Conservation (phyloP, 1,284 basidiomycete species). For the Sanghuangporus weigelae region DNA sequence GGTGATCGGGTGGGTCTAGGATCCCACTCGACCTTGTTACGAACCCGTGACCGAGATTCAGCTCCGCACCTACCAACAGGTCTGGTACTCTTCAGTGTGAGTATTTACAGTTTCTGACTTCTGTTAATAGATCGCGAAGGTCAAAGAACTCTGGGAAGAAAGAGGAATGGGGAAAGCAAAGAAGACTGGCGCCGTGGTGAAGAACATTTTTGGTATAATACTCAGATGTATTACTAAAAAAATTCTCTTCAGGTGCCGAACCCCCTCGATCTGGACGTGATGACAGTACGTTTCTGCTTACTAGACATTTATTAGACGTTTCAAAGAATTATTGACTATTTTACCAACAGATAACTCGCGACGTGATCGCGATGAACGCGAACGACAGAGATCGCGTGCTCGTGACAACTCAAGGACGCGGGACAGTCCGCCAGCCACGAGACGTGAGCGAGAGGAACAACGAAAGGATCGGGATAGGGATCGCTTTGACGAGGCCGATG, state of each 20-base stretch:
- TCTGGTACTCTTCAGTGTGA: constrained; percentile 25
- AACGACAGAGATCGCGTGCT: constrained; percentile 28
- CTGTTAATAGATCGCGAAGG: constrained; percentile 8
- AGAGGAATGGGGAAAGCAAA: constrained; percentile 66
- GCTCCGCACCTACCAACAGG: constrained; percentile 53
- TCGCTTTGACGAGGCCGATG: constrained; percentile 17
- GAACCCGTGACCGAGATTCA: constrained; percentile 64
- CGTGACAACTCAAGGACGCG: constrained; percentile 14
- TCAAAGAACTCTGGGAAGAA: constrained; percentile 31
- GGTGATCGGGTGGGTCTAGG: constrained; percentile 58
- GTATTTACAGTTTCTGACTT: neutral
- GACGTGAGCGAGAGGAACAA: constrained; percentile 36
- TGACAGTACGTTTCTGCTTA: constrained; percentile 45
- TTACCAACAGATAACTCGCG: constrained; percentile 37
- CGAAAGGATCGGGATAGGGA: constrained; percentile 19
- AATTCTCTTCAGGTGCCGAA: constrained; percentile 38
- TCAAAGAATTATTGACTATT: constrained; percentile 15
- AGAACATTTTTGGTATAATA: constrained; percentile 18
- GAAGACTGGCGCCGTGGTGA: constrained; percentile 80
- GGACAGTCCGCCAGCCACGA: constrained; percentile 19
- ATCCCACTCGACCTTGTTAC: constrained; percentile 36
- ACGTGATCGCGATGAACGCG: constrained; percentile 53
- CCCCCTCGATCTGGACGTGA: constrained; percentile 46
- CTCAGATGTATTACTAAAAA: neutral
- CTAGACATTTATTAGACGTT: neutral